These are phyloP conservation scores for Keqinozyma sinolaborantium DNA, from an alignment of 1,139 yeast species.

Conservation along the genomic window DNA sequence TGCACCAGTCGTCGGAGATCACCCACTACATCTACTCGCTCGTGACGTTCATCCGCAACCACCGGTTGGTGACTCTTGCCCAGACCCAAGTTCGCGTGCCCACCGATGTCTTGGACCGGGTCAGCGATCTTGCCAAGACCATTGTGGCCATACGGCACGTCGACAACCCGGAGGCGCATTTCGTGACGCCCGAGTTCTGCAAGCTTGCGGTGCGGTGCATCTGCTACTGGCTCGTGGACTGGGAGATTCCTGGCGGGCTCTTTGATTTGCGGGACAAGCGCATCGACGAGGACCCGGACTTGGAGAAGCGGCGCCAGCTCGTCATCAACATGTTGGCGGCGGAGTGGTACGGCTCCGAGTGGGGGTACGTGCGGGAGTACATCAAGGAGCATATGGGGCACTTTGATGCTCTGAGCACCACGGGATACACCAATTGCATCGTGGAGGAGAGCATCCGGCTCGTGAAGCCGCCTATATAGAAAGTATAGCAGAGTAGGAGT, in stretches of 20 bases:
- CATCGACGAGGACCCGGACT: constrained; percentile 4
- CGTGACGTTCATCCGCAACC: constrained; percentile 36
- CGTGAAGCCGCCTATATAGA: constrained; percentile 40
- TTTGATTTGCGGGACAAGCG: constrained; percentile 5
- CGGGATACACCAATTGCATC: constrained; percentile 32
- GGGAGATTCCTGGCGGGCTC: constrained; percentile 29
- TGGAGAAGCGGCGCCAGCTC: constrained; percentile 15
- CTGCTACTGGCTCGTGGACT: constrained; percentile 47
- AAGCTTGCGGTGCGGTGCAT: constrained; percentile 40
- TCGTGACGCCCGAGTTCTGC: constrained; percentile 37
- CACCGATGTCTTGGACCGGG: constrained; percentile 27
- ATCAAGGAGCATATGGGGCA: constrained; percentile 17
- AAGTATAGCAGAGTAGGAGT: too few relatives aligned
- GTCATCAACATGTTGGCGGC: constrained; percentile 39
- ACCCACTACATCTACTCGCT: constrained; percentile 37
- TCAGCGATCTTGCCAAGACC: constrained; percentile 23
- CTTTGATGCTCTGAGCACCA: constrained; percentile 21
- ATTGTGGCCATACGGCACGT: constrained; percentile 18
- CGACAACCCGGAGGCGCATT: constrained; percentile 11
- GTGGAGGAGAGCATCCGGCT: constrained; percentile 36
- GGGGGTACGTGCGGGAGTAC: constrained; percentile 31
- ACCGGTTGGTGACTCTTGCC: constrained; percentile 37
- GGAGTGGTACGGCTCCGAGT: constrained; percentile 47
- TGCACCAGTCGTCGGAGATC: constrained; percentile 34
- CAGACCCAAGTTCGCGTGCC: constrained; percentile 35